Base-by-base conservation (phyloP, 768 basidiomycete genomes). In the Lactarius quietus region DNA sequence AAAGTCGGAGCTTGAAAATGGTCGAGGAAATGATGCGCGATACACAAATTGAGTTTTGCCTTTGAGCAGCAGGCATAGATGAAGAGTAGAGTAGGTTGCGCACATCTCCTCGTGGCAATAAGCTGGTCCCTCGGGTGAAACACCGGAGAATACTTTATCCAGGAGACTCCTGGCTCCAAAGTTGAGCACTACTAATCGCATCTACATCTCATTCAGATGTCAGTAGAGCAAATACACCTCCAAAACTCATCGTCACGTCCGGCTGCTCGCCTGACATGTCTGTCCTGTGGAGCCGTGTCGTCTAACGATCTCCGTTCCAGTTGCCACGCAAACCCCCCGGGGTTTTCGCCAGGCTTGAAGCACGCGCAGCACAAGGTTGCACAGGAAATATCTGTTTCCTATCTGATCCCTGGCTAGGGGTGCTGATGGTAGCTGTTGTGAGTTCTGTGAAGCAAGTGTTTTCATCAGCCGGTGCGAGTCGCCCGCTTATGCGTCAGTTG, bases 201-300 rank as follows among this genome's bases (percentile, higher is more conserved):
- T 51, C 45, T 26, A 23, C 23, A 26, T 48, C 23, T 12, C 12
- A 48, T 48, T 26, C 48, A 51, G 17, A 17, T 18, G 3, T 18
- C 39, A 41, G 39, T 41, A 41, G 39, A 18, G 48, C 14, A 26
- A 23, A 51, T 26, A 51, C 23, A 26, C 23, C 12, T 23, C 23
- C 23, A 23, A 51, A 26, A 18, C 51, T 18, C 10, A 17, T 57
- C 38, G 31, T 20, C 1, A n/a, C 53, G 1, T 35, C 55, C 36
- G 28, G 5, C 38, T 26, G 14, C 45, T 31, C 29, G 56, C 48
- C 33, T 36, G 29, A 48, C n/a, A 31, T 55, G 57, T 14, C 28
- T 51, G 7, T 38, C 23, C 64, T 60, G 60, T 31, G 55, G 59
- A 56, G 35, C 36, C 45, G 20, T 39, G 38, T 61, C 36, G 31